Base-by-base conservation (phyloP, 2,329 filamentous ascomycete genomes). In the Beauveria australis region DNA sequence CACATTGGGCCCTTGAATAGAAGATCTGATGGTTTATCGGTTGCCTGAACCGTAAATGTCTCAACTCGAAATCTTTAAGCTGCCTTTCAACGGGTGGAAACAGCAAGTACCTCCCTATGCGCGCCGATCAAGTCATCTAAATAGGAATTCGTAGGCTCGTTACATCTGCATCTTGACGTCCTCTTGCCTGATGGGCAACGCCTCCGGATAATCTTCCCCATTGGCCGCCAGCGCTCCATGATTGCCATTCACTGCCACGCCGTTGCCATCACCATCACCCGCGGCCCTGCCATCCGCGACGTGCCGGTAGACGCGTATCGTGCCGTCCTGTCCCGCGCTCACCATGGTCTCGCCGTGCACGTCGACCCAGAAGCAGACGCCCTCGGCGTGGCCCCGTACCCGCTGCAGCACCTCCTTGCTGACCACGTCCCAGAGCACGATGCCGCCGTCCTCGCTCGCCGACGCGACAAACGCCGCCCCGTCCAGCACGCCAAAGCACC, bases 341-440 rank as follows among this genome's bases (percentile, higher is more conserved):
- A 79, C 82, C 79, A 86, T 81, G 16, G 78, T 79, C 59, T 79
- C 76, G 19, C 79, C 79, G 64, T 80, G 72, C 3, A 84, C 78
- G 64, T 88, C 85, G 28, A 87, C 85, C 82, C 85, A 87, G 68
- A 87, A 86, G 63, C 84, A 85, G 30, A 86, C 82, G 22, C 81
- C 82, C 40, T 78, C 71, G 66, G 81, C 78, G 43, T 82, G 83
- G 2, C 74, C 74, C 33, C 71, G 69, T 9, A 87, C 74, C 16
- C 81, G 77, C 78, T 97, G 92, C 22, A 97, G 76, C 2, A 96
- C 77, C 60, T 89, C 86, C 74, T 97, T 99, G 69, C 80, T 90
- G 63, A 84, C 86, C 16, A 97, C 91, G 68, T 97, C 92, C 94
- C 94, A 99, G 59, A 96, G 81, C 18, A 96, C 79, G 12, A 96